phyloP scores from a whole-genome alignment of 352 stramenopile species.

The Phytophthora citricola region DNA sequence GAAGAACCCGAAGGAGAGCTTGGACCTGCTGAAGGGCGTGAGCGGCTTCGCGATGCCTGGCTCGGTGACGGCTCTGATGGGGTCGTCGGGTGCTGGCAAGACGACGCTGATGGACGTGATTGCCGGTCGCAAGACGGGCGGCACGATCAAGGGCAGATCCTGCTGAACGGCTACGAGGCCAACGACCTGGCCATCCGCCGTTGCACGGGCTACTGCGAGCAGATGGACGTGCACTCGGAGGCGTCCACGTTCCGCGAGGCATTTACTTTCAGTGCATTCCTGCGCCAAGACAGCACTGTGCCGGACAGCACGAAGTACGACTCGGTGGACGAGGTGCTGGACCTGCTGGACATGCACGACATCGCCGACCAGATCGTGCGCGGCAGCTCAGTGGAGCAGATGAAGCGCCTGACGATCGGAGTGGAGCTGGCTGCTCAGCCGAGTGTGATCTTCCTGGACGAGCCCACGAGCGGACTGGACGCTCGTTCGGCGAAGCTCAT shows the following conservation, averaged over 20 bases:
- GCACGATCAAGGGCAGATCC: constrained; percentile 64
- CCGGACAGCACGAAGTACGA: constrained; percentile 39
- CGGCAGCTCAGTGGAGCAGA: constrained; percentile 34
- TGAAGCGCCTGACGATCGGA: constrained; percentile 66
- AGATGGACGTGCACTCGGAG: constrained; percentile 90
- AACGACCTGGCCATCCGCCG: constrained; percentile 53
- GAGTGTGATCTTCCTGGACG: constrained; percentile 75
- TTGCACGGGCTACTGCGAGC: constrained; percentile 64
- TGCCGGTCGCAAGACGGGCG: constrained; percentile 70
- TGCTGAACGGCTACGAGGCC: constrained; percentile 50
- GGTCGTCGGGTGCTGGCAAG: constrained; percentile 74
- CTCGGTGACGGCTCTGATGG: constrained; percentile 89
- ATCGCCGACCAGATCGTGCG: constrained; percentile 54
- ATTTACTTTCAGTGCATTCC: constrained; percentile 86
- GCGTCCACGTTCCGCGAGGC: constrained; percentile 90
- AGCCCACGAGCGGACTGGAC: constrained; percentile 82
- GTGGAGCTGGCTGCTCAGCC: constrained; percentile 79
- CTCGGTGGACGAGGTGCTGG: constrained; percentile 41
- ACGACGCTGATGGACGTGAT: constrained; percentile 94
- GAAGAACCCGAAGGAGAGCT: constrained; percentile 42
- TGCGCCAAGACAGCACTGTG: constrained; percentile 52
- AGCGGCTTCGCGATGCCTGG: constrained; percentile 52
- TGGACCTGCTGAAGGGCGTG: constrained; percentile 72
- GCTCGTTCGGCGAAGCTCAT: constrained; percentile 70
- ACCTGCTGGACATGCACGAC: constrained; percentile 40